phyloP scores from a whole-genome alignment of 768 basidiomycete species.

The Favolaschia claudopus region DNA sequence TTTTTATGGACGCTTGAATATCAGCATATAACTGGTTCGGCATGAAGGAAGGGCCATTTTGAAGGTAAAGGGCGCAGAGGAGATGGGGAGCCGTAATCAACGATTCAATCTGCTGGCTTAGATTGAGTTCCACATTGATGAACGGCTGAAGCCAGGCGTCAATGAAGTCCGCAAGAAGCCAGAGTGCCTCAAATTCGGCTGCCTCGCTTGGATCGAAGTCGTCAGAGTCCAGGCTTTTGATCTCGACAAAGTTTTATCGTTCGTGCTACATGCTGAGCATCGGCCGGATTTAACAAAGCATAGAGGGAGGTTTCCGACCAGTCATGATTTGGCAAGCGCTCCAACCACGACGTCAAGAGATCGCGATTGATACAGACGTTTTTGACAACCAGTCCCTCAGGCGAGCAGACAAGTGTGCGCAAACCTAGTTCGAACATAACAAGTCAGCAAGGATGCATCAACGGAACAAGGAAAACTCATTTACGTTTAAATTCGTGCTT shows the following conservation, averaged over 20 bases:
- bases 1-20: constrained; percentile 25
- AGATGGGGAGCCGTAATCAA: not conserved
- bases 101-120: too few species aligned
- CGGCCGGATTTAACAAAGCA: not conserved
- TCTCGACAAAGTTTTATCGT: too few species aligned
- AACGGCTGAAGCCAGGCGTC: constrained; percentile 17
- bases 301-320: constrained; percentile 25
- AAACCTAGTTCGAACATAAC: not conserved
- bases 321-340: constrained; percentile 12
- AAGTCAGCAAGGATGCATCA: not conserved
- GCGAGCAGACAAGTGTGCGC: not conserved
- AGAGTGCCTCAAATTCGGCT: constrained; percentile 24
- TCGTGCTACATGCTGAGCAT: too few species aligned
- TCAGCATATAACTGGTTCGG: constrained; percentile 27
- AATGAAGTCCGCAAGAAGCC: constrained; percentile 35
- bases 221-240: too few species aligned
- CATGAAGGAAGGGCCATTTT: constrained; percentile 18
- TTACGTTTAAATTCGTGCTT: constrained; percentile 3
- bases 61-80: not conserved
- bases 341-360: constrained; percentile 1
- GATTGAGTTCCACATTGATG: constrained; percentile 7
- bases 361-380: not conserved
- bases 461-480: not conserved
- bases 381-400: not conserved
- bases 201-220: too few species aligned